Percentiles rank a stretch among this genome's conserved stretches.
phyloP scores from a whole-genome alignment of 352 stramenopile genomes.

The Albugo laibachii region DNA sequence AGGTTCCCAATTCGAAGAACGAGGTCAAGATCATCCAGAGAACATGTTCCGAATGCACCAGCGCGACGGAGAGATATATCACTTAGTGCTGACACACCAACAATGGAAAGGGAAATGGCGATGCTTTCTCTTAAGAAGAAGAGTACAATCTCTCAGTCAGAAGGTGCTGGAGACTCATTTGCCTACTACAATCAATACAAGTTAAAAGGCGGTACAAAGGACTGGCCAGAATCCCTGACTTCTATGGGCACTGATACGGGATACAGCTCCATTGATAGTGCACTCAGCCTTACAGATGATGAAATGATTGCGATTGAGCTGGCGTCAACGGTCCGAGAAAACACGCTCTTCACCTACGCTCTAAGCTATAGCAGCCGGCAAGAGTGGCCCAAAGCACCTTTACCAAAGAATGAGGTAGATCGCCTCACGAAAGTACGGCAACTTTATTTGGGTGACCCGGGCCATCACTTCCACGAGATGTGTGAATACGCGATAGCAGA shows the following conservation, averaged over 20 bases:
- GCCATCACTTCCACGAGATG: conserved; percentile 74
- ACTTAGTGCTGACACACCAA: too few relatives aligned
- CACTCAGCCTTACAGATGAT: conserved; percentile 17
- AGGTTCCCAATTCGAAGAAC: too few relatives aligned
- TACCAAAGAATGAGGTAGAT: conserved; percentile 36
- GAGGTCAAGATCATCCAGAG: too few relatives aligned
- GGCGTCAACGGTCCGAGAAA: conserved; percentile 37
- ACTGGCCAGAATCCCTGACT: conserved; percentile 10
- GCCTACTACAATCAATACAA: too few relatives aligned
- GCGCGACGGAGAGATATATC: too few relatives aligned
- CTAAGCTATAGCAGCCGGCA: conserved; percentile 63
- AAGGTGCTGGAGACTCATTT: too few relatives aligned
- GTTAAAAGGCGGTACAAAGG: conserved; percentile 1
- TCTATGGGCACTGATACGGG: conserved; percentile 13
- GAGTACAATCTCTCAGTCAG: too few relatives aligned
- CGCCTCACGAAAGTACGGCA: conserved; percentile 51
- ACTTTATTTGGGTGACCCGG: conserved; percentile 53
- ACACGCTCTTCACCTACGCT: conserved; percentile 62
- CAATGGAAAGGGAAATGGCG: too few relatives aligned
- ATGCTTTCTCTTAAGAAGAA: too few relatives aligned
- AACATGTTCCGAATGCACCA: too few relatives aligned
- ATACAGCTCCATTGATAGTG: too few relatives aligned
- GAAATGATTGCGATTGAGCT: conserved; percentile 39
- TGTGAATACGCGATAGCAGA: conserved; percentile 66
- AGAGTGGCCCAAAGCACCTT: conserved; percentile 59